These are phyloP conservation scores for Blastomyces parvus DNA, from an alignment of 2,329 filamentous ascomycete species.

Conservation along the genomic window DNA sequence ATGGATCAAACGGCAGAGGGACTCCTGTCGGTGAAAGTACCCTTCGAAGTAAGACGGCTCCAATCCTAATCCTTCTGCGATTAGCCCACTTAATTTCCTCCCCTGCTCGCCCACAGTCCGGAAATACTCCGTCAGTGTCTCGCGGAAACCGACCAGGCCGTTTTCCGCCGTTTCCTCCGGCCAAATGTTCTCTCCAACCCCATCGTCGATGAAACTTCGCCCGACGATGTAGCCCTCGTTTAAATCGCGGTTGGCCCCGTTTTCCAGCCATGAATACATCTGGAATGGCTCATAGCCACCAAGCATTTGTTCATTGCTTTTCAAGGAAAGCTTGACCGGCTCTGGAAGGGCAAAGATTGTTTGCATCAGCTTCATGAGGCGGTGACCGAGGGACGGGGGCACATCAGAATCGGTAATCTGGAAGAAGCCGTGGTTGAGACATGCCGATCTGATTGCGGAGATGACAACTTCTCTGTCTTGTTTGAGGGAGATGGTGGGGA, in stretches of 20 bases:
- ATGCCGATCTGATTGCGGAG: not conserved
- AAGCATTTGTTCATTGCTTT: conserved; percentile 2
- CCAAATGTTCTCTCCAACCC: not conserved
- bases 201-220: conserved; percentile 6
- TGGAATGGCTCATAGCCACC: conserved; percentile 6
- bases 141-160: not conserved
- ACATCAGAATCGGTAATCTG: not conserved
- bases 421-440: not conserved
- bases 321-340: not conserved
- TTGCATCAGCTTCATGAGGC: conserved; percentile 5
- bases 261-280: not conserved
- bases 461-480: not conserved
- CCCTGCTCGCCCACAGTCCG: not conserved
- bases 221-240: conserved; percentile 4
- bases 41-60: not conserved
- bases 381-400: not conserved
- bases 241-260: conserved; percentile 1
- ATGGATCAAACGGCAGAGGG: conserved; percentile 6
- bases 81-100: not conserved
- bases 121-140: conserved; percentile 2
- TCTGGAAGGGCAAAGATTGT: not conserved
- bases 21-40: conserved; percentile 4
- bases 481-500: not conserved
- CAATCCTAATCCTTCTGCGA: conserved; percentile 6
- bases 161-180: conserved; percentile 2